phyloP scores from a whole-genome alignment of 2,329 filamentous ascomycete genomes.

The Emergomyces orientalis region DNA sequence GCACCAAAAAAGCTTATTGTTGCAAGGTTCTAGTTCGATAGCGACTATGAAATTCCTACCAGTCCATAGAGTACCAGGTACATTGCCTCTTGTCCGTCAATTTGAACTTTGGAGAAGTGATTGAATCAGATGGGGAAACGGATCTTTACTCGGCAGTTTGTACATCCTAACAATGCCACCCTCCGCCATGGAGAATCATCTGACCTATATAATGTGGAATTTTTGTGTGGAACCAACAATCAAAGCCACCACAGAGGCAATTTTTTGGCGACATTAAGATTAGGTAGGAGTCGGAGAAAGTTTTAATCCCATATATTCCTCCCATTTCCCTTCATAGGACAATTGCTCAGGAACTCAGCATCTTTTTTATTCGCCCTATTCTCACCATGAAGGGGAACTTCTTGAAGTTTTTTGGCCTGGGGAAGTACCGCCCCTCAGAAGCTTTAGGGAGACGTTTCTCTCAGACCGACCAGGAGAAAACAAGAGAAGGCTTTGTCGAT shows the following conservation, averaged over 20 bases:
- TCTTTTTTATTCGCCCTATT: not conserved
- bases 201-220: not conserved
- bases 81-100: not conserved
- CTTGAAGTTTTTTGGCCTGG: not conserved
- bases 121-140: not conserved
- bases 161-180: not conserved
- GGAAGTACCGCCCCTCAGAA: not conserved
- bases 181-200: not conserved
- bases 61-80: not conserved
- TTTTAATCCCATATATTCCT: not conserved
- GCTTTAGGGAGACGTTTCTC: conserved; percentile 3
- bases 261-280: too few species aligned
- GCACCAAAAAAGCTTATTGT: not conserved
- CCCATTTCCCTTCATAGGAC: not conserved
- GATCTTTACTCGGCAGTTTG: not conserved
- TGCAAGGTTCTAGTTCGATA: not conserved
- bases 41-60: not conserved
- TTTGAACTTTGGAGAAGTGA: not conserved
- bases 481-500: conserved; percentile 27
- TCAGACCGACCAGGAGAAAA: not conserved
- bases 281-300: not conserved
- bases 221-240: not conserved
- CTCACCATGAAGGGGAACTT: not conserved
- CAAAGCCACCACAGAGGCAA: too few species aligned
- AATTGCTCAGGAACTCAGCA: not conserved